These are phyloP conservation scores for Populus ilicifolia DNA, from an alignment of 345 rosid species.

Conservation along the genomic window DNA sequence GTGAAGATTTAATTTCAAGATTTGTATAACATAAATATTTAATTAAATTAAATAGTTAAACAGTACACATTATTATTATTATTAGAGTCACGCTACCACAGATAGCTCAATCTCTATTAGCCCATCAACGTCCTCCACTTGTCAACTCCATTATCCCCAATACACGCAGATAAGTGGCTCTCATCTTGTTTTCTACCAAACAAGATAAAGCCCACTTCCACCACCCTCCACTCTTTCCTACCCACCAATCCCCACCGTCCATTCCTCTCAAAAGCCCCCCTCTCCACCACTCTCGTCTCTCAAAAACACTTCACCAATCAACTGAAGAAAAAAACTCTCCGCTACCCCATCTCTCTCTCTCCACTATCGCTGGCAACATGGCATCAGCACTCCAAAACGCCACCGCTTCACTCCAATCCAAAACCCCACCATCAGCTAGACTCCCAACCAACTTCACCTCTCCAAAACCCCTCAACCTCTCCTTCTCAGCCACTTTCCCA, in stretches of 20 bases:
- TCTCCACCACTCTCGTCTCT: not conserved
- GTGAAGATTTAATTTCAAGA: too few relatives aligned
- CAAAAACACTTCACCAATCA: not conserved
- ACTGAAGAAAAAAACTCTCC: not conserved
- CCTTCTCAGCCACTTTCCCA: constrained; percentile 42
- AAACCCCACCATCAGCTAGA: constrained; percentile 38
- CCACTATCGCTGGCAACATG: constrained; percentile 18
- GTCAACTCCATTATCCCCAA: constrained; percentile 9
- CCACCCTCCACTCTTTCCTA: constrained; percentile 4
- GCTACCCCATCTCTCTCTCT: not conserved
- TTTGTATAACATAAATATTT: too few relatives aligned
- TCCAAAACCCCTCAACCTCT: constrained; percentile 38
- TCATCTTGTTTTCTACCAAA: not conserved
- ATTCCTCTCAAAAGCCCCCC: not conserved
- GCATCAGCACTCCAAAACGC: constrained; percentile 61
- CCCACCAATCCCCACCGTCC: not conserved
- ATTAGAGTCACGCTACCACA: not conserved
- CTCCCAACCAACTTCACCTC: constrained; percentile 24
- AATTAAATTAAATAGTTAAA: too few relatives aligned
- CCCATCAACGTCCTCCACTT: not conserved
- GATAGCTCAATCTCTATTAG: not conserved
- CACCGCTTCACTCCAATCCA: constrained; percentile 51
- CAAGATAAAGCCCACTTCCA: constrained; percentile 15
- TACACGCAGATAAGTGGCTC: constrained; percentile 2
- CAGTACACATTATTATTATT: too few relatives aligned